phyloP scores from a whole-genome alignment of 192 early-diverging fungal genomes.

The Podila horticola region DNA sequence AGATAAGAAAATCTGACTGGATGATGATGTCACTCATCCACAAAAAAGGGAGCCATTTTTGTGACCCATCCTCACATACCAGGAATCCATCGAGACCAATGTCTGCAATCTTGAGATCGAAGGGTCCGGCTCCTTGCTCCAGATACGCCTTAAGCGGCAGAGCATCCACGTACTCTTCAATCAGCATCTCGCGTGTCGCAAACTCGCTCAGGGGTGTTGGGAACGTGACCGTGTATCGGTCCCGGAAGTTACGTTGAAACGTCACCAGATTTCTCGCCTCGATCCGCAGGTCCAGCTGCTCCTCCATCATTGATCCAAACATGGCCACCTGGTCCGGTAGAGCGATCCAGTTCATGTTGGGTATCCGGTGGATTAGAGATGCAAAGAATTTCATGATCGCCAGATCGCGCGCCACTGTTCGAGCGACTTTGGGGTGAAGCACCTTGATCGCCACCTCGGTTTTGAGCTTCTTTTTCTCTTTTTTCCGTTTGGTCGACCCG shows the following conservation, averaged over 20 bases:
- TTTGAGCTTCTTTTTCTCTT: constrained; percentile 35
- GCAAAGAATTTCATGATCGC: constrained; percentile 83
- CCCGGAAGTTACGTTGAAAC: constrained; percentile 69
- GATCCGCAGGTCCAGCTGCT: constrained; percentile 85
- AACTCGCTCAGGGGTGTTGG: constrained; percentile 69
- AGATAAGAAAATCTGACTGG: not conserved
- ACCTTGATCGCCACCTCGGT: constrained; percentile 88
- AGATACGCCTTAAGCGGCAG: constrained; percentile 83
- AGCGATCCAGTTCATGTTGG: constrained; percentile 85
- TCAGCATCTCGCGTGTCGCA: constrained; percentile 71
- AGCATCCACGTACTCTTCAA: constrained; percentile 87
- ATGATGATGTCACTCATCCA: not conserved
- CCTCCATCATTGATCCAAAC: constrained; percentile 93
- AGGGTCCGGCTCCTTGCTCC: constrained; percentile 67
- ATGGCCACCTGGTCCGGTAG: constrained; percentile 89
- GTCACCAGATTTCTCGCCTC: constrained; percentile 80
- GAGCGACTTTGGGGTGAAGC: constrained; percentile 83
- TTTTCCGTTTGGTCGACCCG: constrained; percentile 17
- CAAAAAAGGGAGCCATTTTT: not conserved
- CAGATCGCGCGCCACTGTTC: constrained; percentile 81
- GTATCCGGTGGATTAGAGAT: constrained; percentile 70
- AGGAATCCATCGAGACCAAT: constrained; percentile 66
- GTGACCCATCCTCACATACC: constrained; percentile 8
- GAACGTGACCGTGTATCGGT: constrained; percentile 68
- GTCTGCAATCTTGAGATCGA: constrained; percentile 81